Evolutionary conservation across 345 rosid genomes (phyloP).

Genomic region (Erucastrum elatum): DNA sequence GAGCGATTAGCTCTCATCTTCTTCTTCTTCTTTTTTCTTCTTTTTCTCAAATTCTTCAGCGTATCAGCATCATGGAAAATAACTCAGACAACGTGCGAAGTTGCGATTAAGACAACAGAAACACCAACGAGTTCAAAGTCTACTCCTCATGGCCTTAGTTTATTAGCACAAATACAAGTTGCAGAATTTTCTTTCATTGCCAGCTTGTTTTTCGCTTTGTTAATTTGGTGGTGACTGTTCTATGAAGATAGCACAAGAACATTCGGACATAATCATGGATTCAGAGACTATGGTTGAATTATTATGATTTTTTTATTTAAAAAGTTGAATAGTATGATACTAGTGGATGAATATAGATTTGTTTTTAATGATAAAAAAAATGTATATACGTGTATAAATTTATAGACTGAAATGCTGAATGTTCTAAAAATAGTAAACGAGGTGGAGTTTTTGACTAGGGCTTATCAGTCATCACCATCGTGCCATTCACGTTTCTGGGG

Average conservation of each 20-base stretch:
- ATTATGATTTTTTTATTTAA: neutral
- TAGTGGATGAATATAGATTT: neutral
- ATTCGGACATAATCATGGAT: neutral
- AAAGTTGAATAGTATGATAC: neutral
- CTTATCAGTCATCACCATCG: neutral
- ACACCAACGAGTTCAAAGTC: neutral
- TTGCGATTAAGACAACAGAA: slow-evolving; percentile 10
- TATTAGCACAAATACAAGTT: neutral
- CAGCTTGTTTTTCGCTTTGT: neutral
- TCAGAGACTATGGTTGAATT: neutral
- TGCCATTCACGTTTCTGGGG: neutral
- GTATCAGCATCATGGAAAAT: neutral
- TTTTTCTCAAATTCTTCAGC: neutral
- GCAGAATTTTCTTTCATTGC: neutral
- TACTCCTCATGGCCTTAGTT: neutral
- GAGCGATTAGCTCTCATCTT: slow-evolving; percentile 20
- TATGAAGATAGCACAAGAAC: neutral
- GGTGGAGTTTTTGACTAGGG: neutral
- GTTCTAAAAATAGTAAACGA: neutral
- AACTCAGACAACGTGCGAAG: neutral
- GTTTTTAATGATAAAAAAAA: neutral
- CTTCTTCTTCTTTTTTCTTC: neutral
- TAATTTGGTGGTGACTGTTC: neutral
- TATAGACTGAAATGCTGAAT: neutral
- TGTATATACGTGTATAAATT: neutral